Percentiles rank a stretch among this genome's conserved stretches.
Evolutionary conservation across 768 basidiomycete genomes (phyloP).

Genomic region (Pisolithus tinctorius): DNA sequence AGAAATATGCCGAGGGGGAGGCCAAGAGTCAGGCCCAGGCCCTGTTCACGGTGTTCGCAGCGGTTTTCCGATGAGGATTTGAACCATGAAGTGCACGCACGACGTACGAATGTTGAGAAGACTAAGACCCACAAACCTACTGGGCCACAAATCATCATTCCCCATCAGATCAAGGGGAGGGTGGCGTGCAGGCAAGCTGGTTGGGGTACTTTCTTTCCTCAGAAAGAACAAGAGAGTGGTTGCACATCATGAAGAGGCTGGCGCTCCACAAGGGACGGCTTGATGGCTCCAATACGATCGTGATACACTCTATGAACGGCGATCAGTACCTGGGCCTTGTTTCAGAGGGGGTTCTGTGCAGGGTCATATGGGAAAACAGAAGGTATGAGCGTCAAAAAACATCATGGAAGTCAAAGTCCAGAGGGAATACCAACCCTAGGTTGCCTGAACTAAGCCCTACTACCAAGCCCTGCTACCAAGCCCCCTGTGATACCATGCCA

Average conservation of each 20-base stretch:
- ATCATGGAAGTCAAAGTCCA: too few species aligned
- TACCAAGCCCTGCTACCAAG: too few species aligned
- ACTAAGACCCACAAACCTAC: too few species aligned
- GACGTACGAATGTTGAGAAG: too few species aligned
- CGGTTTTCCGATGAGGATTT: too few species aligned
- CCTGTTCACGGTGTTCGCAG: too few species aligned
- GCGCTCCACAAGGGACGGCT: not conserved
- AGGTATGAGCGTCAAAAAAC: constrained; percentile 8
- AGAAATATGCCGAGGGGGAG: too few species aligned
- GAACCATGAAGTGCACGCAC: too few species aligned
- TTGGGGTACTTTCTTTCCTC: not conserved
- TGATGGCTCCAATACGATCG: not conserved
- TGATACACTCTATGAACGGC: not conserved
- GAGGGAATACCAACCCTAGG: too few species aligned
- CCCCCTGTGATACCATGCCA: too few species aligned
- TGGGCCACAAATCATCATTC: not conserved
- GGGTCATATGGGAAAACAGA: not conserved
- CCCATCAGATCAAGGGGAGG: not conserved
- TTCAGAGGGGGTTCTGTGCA: not conserved
- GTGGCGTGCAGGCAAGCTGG: not conserved
- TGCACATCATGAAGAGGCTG: not conserved
- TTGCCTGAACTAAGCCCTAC: too few species aligned
- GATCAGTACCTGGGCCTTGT: not conserved
- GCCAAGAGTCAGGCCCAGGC: too few species aligned
- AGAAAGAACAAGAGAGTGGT: not conserved